phyloP scores from a whole-genome alignment of 257 asterid genomes.

The Paraleonurus japonicus region DNA sequence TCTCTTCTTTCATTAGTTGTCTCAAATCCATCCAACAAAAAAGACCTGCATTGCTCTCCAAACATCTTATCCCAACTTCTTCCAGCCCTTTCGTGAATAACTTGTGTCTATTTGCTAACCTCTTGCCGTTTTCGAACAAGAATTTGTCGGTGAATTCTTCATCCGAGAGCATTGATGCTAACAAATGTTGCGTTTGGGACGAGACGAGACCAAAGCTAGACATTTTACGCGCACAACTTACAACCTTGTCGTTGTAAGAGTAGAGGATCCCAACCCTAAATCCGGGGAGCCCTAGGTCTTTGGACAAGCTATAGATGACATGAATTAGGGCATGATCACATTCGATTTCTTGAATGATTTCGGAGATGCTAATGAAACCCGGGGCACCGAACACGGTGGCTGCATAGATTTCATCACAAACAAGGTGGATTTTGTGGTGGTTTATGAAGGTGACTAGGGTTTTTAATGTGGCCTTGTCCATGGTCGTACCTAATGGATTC shows the following conservation, averaged over 20 bases:
- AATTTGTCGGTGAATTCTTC: constrained; percentile 46
- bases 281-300: constrained; percentile 86
- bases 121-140: constrained; percentile 28
- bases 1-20: constrained; percentile 34
- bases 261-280: constrained; percentile 74
- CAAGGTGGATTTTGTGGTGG: constrained; percentile 61
- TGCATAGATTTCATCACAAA: constrained; percentile 77
- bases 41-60: constrained; percentile 68
- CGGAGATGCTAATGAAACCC: constrained; percentile 48
- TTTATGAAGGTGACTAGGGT: constrained; percentile 48
- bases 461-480: constrained; percentile 38
- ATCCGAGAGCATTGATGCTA: constrained; percentile 63
- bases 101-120: constrained; percentile 44
- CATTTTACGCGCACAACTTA: constrained; percentile 52
- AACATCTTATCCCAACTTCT: constrained; percentile 48
- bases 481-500: constrained; percentile 72
- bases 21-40: constrained; percentile 92
- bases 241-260: constrained; percentile 65
- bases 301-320: constrained; percentile 64
- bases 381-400: constrained; percentile 51
- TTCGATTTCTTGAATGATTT: constrained; percentile 45
- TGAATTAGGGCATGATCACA: constrained; percentile 50
- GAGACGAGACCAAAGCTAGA: constrained; percentile 84
- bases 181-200: constrained; percentile 62
- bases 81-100: constrained; percentile 39